phyloP scores from a whole-genome alignment of 108 stramenopile species.

The Mediolabrus comicus region DNA sequence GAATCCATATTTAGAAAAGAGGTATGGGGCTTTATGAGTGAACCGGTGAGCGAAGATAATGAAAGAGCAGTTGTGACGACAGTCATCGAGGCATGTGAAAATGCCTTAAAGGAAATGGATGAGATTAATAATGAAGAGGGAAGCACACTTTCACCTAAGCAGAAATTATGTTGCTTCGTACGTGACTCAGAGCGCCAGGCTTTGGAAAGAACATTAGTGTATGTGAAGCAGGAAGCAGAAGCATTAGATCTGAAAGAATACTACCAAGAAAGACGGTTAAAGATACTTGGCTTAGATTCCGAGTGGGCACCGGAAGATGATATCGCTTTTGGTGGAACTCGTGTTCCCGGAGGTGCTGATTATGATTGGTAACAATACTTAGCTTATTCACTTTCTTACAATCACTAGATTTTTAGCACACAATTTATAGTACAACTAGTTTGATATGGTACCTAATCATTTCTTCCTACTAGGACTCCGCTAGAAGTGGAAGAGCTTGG shows the following conservation, averaged over 20 bases:
- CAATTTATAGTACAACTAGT: background rate
- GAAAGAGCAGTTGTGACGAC: slow-evolving; percentile 69
- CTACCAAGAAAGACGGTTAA: slow-evolving; percentile 91
- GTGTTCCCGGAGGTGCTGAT: slow-evolving; percentile 67
- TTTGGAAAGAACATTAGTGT: slow-evolving; percentile 66
- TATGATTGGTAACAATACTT: slow-evolving; percentile 49
- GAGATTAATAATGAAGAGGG: slow-evolving; percentile 14
- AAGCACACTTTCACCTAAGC: slow-evolving; percentile 12
- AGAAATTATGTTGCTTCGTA: slow-evolving; percentile 57
- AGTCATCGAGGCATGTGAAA: slow-evolving; percentile 63
- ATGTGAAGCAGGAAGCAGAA: slow-evolving; percentile 77
- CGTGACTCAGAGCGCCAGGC: slow-evolving; percentile 66
- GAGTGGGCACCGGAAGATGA: slow-evolving; percentile 81
- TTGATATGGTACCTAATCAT: background rate
- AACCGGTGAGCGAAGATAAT: slow-evolving; percentile 86
- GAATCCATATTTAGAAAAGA: slow-evolving; percentile 93
- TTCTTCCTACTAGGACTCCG: background rate
- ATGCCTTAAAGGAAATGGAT: slow-evolving; percentile 60
- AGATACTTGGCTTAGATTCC: slow-evolving; percentile 86
- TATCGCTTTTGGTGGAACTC: slow-evolving; percentile 67
- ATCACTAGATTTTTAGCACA: background rate
- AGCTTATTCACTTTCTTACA: background rate
- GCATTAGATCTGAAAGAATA: slow-evolving; percentile 92
- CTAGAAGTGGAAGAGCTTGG: background rate
- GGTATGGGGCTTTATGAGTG: slow-evolving; percentile 92